Conservation (phyloP, 345 rosid species). For the Combretum micranthum region DNA sequence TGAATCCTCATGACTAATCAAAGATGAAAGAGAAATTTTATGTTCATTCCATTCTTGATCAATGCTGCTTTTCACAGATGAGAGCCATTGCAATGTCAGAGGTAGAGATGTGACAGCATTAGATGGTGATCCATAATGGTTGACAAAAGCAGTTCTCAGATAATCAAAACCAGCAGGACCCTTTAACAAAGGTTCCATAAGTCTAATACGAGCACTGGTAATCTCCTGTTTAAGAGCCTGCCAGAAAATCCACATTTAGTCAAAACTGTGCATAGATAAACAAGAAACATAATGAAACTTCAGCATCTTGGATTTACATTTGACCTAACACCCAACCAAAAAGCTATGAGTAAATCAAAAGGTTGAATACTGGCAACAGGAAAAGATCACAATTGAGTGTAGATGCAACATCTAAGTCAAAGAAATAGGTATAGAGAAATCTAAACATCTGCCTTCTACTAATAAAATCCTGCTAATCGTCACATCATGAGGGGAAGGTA, state of each 20-base stretch:
- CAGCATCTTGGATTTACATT: no score
- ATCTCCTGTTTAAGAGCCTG: constrained; percentile 74
- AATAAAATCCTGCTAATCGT: neutral
- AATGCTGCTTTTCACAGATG: constrained; percentile 35
- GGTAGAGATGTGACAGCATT: constrained; percentile 48
- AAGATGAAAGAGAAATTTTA: constrained; percentile 32
- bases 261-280: neutral
- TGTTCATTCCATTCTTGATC: constrained; percentile 82
- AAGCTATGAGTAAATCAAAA: no score
- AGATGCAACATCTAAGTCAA: no score
- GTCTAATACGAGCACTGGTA: constrained; percentile 56
- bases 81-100: constrained; percentile 54
- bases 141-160: constrained; percentile 54
- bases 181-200: constrained; percentile 73
- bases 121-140: constrained; percentile 45
- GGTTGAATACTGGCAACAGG: no score
- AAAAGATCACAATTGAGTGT: no score
- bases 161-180: constrained; percentile 84
- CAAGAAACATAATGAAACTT: neutral
- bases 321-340: no score
- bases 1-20: constrained; percentile 34
- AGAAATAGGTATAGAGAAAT: no score
- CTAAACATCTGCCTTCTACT: neutral
- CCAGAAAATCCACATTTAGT: constrained; percentile 1
- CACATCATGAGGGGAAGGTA: neutral